These are phyloP conservation scores for Thermomyces lanuginosus DNA, from an alignment of 2,329 filamentous ascomycete species.

Conservation along the genomic window DNA sequence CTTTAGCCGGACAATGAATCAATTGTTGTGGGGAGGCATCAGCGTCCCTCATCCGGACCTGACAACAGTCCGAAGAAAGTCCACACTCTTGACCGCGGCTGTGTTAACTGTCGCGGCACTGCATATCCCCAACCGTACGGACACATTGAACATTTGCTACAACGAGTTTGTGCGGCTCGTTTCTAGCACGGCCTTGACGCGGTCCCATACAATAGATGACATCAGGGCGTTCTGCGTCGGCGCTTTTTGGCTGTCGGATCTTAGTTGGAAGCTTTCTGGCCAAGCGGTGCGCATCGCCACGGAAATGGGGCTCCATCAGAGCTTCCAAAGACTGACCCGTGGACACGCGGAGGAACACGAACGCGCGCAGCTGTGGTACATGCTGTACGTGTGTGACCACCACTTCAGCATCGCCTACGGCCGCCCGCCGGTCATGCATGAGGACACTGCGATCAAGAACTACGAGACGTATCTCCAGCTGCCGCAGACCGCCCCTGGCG, in stretches of 20 bases:
- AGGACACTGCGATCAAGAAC: slow-evolving; percentile 41
- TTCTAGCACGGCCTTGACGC: slow-evolving; percentile 41
- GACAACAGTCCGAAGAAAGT: slow-evolving; percentile 37
- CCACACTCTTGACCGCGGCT: slow-evolving; percentile 38
- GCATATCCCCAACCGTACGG: slow-evolving; percentile 39
- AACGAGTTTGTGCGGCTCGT: slow-evolving; percentile 42
- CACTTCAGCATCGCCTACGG: slow-evolving; percentile 49
- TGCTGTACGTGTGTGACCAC: slow-evolving; percentile 49
- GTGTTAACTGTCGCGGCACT: slow-evolving; percentile 43
- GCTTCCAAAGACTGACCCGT: slow-evolving; percentile 34
- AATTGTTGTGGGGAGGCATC: slow-evolving; percentile 37
- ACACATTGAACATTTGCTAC: slow-evolving; percentile 39
- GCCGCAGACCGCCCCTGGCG: slow-evolving; percentile 36
- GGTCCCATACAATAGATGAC: slow-evolving; percentile 41
- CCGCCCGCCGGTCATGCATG: slow-evolving; percentile 41
- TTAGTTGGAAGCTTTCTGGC: slow-evolving; percentile 47
- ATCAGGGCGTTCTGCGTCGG: slow-evolving; percentile 44
- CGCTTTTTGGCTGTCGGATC: slow-evolving; percentile 46
- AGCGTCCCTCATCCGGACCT: slow-evolving; percentile 35
- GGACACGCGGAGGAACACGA: slow-evolving; percentile 36
- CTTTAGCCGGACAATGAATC: slow-evolving; percentile 36
- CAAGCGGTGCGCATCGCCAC: slow-evolving; percentile 43
- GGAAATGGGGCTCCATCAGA: slow-evolving; percentile 40
- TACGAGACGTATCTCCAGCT: slow-evolving; percentile 41
- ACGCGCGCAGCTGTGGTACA: slow-evolving; percentile 44